Evolutionary conservation across 2,329 filamentous ascomycete genomes (phyloP).

Genomic region (Chaetomium sp.): DNA sequence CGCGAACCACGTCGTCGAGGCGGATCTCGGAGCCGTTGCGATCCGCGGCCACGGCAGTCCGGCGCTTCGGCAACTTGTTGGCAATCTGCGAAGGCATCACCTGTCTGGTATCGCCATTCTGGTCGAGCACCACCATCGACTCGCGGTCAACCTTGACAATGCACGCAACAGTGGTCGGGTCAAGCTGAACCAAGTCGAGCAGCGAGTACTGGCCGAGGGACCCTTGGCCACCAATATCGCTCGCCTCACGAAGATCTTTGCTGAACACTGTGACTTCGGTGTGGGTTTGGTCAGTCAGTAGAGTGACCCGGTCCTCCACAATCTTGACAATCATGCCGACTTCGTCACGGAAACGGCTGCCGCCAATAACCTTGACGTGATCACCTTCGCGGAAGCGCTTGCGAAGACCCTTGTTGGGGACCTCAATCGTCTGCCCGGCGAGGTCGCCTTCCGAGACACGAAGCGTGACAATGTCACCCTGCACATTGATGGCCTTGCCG

Average conservation of each 20-base stretch:
- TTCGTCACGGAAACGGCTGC: constrained; percentile 89
- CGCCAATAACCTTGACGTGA: constrained; percentile 97
- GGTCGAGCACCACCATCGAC: constrained; percentile 81
- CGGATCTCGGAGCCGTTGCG: constrained; percentile 90
- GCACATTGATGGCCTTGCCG: constrained; percentile 78
- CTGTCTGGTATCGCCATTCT: constrained; percentile 75
- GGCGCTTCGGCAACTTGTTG: constrained; percentile 77
- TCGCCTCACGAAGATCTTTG: constrained; percentile 89
- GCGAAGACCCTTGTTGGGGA: constrained; percentile 83
- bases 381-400: constrained; percentile 92
- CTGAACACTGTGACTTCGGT: constrained; percentile 96
- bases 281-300: constrained; percentile 88
- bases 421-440: constrained; percentile 78
- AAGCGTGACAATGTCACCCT: constrained; percentile 87
- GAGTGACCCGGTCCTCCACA: constrained; percentile 82
- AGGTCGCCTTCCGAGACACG: constrained; percentile 77
- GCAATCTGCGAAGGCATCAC: constrained; percentile 87
- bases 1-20: constrained; percentile 85
- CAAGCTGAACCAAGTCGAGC: constrained; percentile 89
- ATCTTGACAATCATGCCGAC: constrained; percentile 96
- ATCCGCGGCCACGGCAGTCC: constrained; percentile 83
- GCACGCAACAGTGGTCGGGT: constrained; percentile 85
- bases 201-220: constrained; percentile 83
- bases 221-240: constrained; percentile 81
- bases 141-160: constrained; percentile 94